A percentile compares a stretch with the other conserved stretches of the same genome.
phyloP scores from a whole-genome alignment of 495 filamentous ascomycete genomes.

The Xylaria castorea region DNA sequence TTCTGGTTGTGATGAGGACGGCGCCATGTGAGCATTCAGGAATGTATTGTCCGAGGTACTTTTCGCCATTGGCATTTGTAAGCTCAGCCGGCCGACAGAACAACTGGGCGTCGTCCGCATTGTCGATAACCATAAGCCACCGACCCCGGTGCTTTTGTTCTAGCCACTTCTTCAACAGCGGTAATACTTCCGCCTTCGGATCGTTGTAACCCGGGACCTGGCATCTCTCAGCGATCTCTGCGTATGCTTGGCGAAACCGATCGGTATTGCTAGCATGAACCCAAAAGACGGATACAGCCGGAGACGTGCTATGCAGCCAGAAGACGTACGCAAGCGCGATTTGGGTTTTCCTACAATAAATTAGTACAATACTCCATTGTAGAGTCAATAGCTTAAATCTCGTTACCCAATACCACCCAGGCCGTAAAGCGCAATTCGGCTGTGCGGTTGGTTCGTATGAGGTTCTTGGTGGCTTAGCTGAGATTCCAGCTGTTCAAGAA shows the following conservation, averaged over 20 bases:
- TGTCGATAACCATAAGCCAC: slow-evolving; percentile 62
- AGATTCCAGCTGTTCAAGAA: background rate
- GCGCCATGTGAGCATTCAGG: slow-evolving; percentile 46
- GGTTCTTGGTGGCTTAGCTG: background rate
- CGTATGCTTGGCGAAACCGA: slow-evolving; percentile 50
- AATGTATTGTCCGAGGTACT: slow-evolving; percentile 39
- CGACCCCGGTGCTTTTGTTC: slow-evolving; percentile 39
- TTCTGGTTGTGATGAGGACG: slow-evolving; percentile 51
- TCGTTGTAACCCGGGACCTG: slow-evolving; percentile 40
- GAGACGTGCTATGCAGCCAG: slow-evolving; percentile 40
- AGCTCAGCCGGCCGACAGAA: slow-evolving; percentile 32
- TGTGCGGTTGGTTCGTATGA: background rate
- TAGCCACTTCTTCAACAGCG: slow-evolving; percentile 49
- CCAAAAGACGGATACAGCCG: slow-evolving; percentile 54
- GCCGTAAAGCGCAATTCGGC: slow-evolving; percentile 46
- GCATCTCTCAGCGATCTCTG: slow-evolving; percentile 46
- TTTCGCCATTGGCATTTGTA: background rate
- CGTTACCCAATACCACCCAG: slow-evolving; percentile 58
- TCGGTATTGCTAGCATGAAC: slow-evolving; percentile 46
- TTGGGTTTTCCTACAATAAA: slow-evolving; percentile 54
- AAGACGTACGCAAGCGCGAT: slow-evolving; percentile 60
- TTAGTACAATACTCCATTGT: slow-evolving; percentile 23
- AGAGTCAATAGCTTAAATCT: background rate
- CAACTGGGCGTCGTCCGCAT: slow-evolving; percentile 55
- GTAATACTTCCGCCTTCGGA: slow-evolving; percentile 42